A percentile compares a stretch with the other conserved stretches of the same genome.
Evolutionary conservation across 2,329 filamentous ascomycete genomes (phyloP).

Genomic region (Verticillium albo-atrum): DNA sequence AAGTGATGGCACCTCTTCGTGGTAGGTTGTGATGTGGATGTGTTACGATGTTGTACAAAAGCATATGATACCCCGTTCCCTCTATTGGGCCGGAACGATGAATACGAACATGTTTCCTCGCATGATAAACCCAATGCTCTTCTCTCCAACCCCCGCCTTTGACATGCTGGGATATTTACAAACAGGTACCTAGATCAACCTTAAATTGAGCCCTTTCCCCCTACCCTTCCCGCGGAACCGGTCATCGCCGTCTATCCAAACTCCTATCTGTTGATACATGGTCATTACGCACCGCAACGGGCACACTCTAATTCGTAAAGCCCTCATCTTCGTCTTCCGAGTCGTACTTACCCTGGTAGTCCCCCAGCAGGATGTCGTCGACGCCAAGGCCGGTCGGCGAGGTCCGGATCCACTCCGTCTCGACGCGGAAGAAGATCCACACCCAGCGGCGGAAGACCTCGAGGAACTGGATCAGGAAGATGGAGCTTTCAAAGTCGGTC

Average conservation of each 20-base stretch:
- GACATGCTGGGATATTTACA: background rate
- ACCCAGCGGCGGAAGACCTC: slow-evolving; percentile 89
- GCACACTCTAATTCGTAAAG: background rate
- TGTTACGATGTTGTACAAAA: background rate
- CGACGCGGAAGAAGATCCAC: slow-evolving; percentile 94
- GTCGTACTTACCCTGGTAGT: slow-evolving; percentile 47
- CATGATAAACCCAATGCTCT: no score
- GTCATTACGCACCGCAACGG: background rate
- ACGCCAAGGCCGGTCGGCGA: slow-evolving; percentile 45
- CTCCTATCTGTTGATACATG: background rate
- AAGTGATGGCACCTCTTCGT: background rate
- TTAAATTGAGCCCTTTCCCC: no score
- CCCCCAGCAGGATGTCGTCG: slow-evolving; percentile 72
- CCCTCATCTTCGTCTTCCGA: background rate
- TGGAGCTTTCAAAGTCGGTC: slow-evolving; percentile 79
- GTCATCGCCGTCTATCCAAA: background rate
- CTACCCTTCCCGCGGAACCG: background rate
- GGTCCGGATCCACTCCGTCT: slow-evolving; percentile 81
- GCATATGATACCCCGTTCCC: background rate
- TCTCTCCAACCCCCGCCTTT: no score
- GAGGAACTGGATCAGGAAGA: slow-evolving; percentile 81
- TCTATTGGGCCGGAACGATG: background rate
- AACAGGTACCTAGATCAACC: no score
- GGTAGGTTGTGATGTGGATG: background rate
- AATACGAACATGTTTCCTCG: background rate